Conservation (phyloP, 2,329 filamentous ascomycete species). For the Sclerotinia borealis region DNA sequence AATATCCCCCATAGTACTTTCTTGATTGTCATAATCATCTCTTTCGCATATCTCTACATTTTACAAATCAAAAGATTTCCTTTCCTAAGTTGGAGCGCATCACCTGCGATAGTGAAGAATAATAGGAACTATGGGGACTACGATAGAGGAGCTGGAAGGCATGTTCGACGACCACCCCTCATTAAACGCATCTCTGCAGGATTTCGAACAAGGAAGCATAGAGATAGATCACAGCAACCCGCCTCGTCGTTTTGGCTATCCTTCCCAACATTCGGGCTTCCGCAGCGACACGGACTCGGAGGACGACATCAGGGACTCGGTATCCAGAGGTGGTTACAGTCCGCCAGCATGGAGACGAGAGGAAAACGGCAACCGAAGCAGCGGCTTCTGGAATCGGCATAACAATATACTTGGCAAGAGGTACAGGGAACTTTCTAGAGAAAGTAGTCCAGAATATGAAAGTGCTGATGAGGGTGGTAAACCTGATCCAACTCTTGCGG, state of each 20-base stretch:
- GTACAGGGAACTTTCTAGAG: slow-evolving; percentile 47
- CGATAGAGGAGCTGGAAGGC: slow-evolving; percentile 42
- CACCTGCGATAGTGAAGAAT: slow-evolving; percentile 1
- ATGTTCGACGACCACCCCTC: slow-evolving; percentile 53
- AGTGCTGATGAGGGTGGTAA: slow-evolving; percentile 45
- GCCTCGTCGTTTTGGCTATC: slow-evolving; percentile 39
- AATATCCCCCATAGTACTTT: slow-evolving; percentile 30
- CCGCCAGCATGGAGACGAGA: slow-evolving; percentile 56
- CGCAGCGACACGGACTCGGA: slow-evolving; percentile 41
- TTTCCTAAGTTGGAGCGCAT: slow-evolving; percentile 11
- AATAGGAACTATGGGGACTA: slow-evolving; percentile 23
- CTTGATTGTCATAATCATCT: slow-evolving; percentile 24
- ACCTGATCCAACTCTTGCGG: slow-evolving; percentile 31
- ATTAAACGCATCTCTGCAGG: slow-evolving; percentile 53
- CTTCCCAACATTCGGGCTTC: slow-evolving; percentile 59
- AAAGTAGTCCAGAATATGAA: slow-evolving; percentile 54
- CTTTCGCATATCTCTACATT: slow-evolving; percentile 29
- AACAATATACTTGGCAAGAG: slow-evolving; percentile 43
- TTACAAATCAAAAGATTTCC: slow-evolving; percentile 27
- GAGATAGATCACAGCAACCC: slow-evolving; percentile 34
- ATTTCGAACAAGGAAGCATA: slow-evolving; percentile 50
- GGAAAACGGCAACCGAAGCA: slow-evolving; percentile 38
- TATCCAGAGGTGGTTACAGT: slow-evolving; percentile 51
- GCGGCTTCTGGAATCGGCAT: slow-evolving; percentile 44
- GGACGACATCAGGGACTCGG: slow-evolving; percentile 36